Conservation (phyloP, 192 early-diverging fungal genomes). For the Neocallimastix lanati region DNA sequence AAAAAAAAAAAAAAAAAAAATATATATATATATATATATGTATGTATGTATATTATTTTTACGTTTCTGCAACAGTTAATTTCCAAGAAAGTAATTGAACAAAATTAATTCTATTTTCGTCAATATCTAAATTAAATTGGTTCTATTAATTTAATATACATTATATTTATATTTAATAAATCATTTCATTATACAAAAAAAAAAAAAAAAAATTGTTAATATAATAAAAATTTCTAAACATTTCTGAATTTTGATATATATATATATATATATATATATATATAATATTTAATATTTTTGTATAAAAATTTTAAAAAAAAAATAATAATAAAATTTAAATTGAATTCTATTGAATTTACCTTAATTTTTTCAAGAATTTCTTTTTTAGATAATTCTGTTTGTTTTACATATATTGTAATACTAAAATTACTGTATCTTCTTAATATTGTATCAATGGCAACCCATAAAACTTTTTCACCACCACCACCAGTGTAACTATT, state of each 20-base stretch:
- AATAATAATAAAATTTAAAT: no score
- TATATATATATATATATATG: no score
- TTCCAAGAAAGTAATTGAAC: constrained; percentile 38
- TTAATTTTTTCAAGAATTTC: constrained; percentile 43
- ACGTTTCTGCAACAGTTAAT: constrained; percentile 53
- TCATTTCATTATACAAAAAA: no score
- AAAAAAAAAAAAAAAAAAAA: no score
- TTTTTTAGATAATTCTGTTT: constrained; percentile 23
- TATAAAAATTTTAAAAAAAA: no score
- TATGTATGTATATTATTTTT: neutral
- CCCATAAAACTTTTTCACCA: constrained; percentile 94
- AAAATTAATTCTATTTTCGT: constrained; percentile 32
- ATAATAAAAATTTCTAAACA: no score
- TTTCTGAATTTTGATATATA: no score
- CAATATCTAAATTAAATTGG: constrained; percentile 55
- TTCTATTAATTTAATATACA: no score
- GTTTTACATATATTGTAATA: constrained; percentile 69
- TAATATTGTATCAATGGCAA: constrained; percentile 61
- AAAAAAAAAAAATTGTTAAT: no score
- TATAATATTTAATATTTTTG: neutral
- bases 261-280: no score
- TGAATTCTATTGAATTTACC: no score
- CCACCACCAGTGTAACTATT: constrained; percentile 63
- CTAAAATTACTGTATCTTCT: constrained; percentile 39
- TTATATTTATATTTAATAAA: no score